Conservation (phyloP, 2,329 filamentous ascomycete species). For the Samsoniella hepiali region DNA sequence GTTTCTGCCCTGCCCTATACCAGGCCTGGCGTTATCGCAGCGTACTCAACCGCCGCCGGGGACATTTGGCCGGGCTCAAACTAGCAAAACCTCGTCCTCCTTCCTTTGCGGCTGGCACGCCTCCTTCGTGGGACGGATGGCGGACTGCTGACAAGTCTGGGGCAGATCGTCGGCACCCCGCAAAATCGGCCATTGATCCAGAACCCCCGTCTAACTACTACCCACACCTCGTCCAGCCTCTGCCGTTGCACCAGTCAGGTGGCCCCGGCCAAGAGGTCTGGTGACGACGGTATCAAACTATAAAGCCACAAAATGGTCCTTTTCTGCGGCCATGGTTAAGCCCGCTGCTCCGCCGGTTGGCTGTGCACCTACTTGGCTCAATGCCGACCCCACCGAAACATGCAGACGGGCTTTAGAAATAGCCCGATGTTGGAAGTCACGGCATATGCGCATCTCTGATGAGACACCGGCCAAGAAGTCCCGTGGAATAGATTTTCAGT, state of each 20-base stretch:
- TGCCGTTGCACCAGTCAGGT: conserved; percentile 16
- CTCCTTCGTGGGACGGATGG: background rate
- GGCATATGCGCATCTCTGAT: background rate
- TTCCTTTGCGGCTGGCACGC: background rate
- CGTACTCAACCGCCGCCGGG: background rate
- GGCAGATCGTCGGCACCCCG: conserved; percentile 15
- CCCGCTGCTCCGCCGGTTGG: background rate
- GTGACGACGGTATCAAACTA: conserved; percentile 15
- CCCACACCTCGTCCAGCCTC: conserved; percentile 1
- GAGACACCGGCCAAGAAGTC: background rate
- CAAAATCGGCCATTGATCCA: conserved; percentile 12
- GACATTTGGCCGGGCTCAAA: background rate
- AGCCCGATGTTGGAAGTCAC: background rate
- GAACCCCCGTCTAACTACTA: conserved; percentile 3
- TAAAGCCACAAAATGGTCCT: conserved; percentile 12
- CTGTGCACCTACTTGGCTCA: background rate
- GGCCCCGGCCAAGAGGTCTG: conserved; percentile 12
- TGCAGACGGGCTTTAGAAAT: background rate
- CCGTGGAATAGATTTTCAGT: background rate
- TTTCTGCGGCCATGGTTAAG: background rate
- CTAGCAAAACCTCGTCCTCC: background rate
- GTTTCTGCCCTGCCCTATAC: background rate
- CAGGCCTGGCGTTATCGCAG: background rate
- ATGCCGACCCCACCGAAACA: background rate
- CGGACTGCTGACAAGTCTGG: background rate